Base-by-base conservation (phyloP, 202 grass and related monocot species). In the Eragrostis tef region DNA sequence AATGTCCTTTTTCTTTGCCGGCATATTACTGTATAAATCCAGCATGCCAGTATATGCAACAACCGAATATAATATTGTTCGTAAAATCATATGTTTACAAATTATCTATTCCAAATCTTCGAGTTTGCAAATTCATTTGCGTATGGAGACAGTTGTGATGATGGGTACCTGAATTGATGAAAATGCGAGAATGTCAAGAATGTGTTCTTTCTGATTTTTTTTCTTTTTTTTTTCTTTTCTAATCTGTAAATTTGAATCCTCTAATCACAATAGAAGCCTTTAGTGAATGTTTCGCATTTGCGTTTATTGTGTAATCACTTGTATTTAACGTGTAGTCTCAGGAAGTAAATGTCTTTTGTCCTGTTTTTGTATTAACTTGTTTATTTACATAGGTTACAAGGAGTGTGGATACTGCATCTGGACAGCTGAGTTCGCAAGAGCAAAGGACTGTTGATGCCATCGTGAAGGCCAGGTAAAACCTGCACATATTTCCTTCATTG, bases 361-460 rank as follows among this genome's bases (percentile, higher is more conserved):
- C 8, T 41, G 11, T 76, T 79, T 62, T 39, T 45, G 14, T 79
- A 39, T 70, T 74, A 46, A 70, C 69, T 69, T 72, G 16, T 64
- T 43, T 70, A 36, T 64, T 43, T 17, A 70, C 13, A 66, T 57
- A 93, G 90, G 90, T 93, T 54, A 93, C 90, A 0, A 82, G 90
- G 90, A 93, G 90, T 82, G 87, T 90, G 45, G 76, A 93, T 69
- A 90, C 87, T 90, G 90, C 85, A 79, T 81, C 83, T 70, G 87
- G 87, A 47, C 86, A 93, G 22, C 74, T 93, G 31, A 93, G 90
- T 80, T 87, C 90, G 31, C 90, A 93, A 90, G 90, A 93, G 75
- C 87, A 87, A 43, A 89, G 81, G 49, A 93, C 90, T 48, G 87
- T 93, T 81, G 71, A 93, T 81, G 90, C 90, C 65, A 93, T 93